These are phyloP conservation scores for Pilatotrama ljubarskyi DNA, from an alignment of 768 basidiomycete species.

Conservation along the genomic window DNA sequence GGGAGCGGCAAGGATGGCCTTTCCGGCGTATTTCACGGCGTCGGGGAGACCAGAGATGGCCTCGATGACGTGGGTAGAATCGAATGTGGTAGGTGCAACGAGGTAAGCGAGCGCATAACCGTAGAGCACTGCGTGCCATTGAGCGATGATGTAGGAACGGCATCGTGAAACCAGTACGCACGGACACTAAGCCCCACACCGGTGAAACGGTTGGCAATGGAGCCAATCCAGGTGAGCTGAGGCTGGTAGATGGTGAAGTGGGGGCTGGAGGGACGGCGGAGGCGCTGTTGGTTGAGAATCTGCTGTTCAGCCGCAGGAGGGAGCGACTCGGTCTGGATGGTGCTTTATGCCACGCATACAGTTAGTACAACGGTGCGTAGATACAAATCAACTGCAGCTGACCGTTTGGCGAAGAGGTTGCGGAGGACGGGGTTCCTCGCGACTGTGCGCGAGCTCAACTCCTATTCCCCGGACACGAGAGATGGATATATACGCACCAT, in stretches of 20 bases:
- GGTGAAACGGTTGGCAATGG: slow-evolving; percentile 85
- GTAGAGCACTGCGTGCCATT: slow-evolving; percentile 66
- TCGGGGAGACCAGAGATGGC: slow-evolving; percentile 71
- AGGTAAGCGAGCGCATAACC: slow-evolving; percentile 87
- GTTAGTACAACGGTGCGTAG: not conserved
- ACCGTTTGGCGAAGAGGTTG: slow-evolving; percentile 25
- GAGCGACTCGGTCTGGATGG: slow-evolving; percentile 65
- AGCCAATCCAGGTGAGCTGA: slow-evolving; percentile 87
- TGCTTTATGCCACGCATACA: slow-evolving; percentile 27
- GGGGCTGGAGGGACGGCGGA: slow-evolving; percentile 86
- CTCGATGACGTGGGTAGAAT: slow-evolving; percentile 76
- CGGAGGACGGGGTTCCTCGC: slow-evolving; percentile 22
- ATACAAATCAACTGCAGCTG: not conserved
- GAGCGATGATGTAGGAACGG: not conserved
- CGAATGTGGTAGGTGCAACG: slow-evolving; percentile 75
- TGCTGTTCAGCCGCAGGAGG: slow-evolving; percentile 55
- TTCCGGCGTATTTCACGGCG: slow-evolving; percentile 72
- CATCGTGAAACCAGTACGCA: slow-evolving; percentile 40
- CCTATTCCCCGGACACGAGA: not conserved
- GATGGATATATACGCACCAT: slow-evolving; percentile 28
- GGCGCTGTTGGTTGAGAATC: slow-evolving; percentile 86
- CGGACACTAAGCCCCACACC: slow-evolving; percentile 78
- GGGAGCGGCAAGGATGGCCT: slow-evolving; percentile 78
- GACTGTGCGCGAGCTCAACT: slow-evolving; percentile 18
- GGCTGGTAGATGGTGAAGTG: slow-evolving; percentile 98